Evolutionary conservation across 306 rosid species (phyloP).

Genomic region (Hippophae gyantsensis): DNA sequence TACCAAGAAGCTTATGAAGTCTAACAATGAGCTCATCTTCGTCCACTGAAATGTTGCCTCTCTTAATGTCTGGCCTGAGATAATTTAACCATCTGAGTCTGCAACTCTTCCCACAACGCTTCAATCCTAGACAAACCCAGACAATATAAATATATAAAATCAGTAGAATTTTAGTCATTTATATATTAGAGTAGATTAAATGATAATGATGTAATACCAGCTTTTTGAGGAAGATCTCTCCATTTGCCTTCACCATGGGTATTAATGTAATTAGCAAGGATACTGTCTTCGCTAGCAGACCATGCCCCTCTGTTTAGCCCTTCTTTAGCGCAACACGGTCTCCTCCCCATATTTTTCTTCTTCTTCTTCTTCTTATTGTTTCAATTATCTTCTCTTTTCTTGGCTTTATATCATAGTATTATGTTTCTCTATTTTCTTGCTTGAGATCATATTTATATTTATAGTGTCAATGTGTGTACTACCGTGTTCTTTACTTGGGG

Average conservation of each 20-base stretch:
- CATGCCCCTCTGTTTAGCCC: conserved; percentile 16
- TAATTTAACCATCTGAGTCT: conserved; percentile 27
- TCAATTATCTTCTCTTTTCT: too few relatives aligned
- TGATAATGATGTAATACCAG: neutral
- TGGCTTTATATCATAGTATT: too few relatives aligned
- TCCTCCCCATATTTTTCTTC: conserved; percentile 1
- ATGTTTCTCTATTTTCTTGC: too few relatives aligned
- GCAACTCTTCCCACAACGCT: conserved; percentile 28
- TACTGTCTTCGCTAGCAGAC: conserved; percentile 13
- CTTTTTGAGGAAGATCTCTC: conserved; percentile 10
- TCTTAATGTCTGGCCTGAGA: conserved; percentile 23
- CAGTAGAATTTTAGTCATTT: too few relatives aligned
- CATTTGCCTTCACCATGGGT: conserved; percentile 15
- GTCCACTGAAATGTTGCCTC: conserved; percentile 21
- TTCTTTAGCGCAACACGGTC: conserved; percentile 11
- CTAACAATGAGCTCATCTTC: conserved; percentile 27
- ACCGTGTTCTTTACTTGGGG: too few relatives aligned
- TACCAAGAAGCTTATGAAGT: conserved; percentile 25
- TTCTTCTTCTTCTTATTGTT: too few relatives aligned
- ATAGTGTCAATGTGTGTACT: too few relatives aligned
- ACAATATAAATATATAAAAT: too few relatives aligned
- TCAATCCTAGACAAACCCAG: conserved; percentile 10
- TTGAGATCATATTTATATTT: too few relatives aligned
- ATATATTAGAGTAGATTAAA: too few relatives aligned
- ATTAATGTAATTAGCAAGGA: conserved; percentile 7